Evolutionary conservation across 305 asterid species (phyloP).

Genomic region (Caryopteris hybrid): DNA sequence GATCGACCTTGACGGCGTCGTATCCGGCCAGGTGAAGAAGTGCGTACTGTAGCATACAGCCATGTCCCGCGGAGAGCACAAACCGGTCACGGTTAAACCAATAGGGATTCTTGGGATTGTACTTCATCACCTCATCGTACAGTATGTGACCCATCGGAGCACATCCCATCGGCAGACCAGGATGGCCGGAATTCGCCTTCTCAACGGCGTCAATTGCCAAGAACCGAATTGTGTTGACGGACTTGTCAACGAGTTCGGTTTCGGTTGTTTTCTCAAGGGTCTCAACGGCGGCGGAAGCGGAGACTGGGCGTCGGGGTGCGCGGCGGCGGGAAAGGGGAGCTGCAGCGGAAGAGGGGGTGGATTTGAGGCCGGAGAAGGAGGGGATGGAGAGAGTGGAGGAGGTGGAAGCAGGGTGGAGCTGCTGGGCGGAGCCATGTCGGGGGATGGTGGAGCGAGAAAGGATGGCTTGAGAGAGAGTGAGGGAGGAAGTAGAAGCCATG

Average conservation of each 20-base stretch:
- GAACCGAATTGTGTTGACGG: conserved; percentile 84
- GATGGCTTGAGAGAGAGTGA: conserved; percentile 83
- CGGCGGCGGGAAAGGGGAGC: conserved; percentile 45
- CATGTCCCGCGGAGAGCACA: conserved; percentile 97
- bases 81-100: conserved; percentile 98
- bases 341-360: conserved; percentile 28
- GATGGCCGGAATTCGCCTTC: conserved; percentile 98
- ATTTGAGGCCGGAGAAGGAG: conserved; percentile 59
- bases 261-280: conserved; percentile 63
- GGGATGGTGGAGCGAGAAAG: conserved; percentile 70
- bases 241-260: conserved; percentile 63
- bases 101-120: conserved; percentile 87
- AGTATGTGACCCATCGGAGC: conserved; percentile 97
- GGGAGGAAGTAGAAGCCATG: conserved; percentile 94
- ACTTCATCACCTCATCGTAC: conserved; percentile 94
- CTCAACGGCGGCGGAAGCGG: conserved; percentile 70
- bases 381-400: conserved; percentile 39
- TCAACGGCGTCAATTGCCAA: conserved; percentile 93
- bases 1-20: conserved; percentile 73
- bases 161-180: conserved; percentile 98
- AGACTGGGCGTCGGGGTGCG: conserved; percentile 35
- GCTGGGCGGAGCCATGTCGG: conserved; percentile 66
- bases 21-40: conserved; percentile 95
- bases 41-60: conserved; percentile 99
- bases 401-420: conserved; percentile 21